Evolutionary conservation across 2,329 filamentous ascomycete genomes (phyloP), one percentile per base, ranked within the genome.

Genomic region (Nothophaeocryptopus gaeumannii): DNA sequence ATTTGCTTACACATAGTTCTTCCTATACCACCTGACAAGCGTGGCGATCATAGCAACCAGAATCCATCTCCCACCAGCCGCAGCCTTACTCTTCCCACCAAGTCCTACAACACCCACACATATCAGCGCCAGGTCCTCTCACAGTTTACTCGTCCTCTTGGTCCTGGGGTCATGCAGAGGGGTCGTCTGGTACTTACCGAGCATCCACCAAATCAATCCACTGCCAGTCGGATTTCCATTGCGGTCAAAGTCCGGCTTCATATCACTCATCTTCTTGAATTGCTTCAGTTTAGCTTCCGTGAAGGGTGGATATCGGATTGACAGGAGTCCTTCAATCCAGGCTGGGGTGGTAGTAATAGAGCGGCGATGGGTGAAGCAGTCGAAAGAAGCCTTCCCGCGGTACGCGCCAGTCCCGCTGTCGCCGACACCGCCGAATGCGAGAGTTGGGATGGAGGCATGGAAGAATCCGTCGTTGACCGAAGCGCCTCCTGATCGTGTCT

Each of bases 391-490:
- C 63, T 83, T 83, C 53, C 90, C 90, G 60, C 87, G 83, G 74
- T 95, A 95, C 29, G 81, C 74, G 54, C 89, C 89, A 54, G 79
- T 78, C 46, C 89, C 89, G 38, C 84, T 89, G 59, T 86, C 80
- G 56, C 90, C 89, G 7, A 95, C 85, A 61, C 89, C 89, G 56
- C 90, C 90, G 67, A 95, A 95, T 33, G 86, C 77, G 2, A 93
- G 74, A 2, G 84, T 88, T 30, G 81, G 79, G 55, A 93, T 79
- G 15, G 79, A 78, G 51, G 79, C 83, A 67, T 90, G 87, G 73
- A 86, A 84, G 68, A 82, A 86, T 46, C 81, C 78, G 65, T 78
- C 76, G 58, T 78, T 78, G 57, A 78, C 62, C 5, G 71, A 74
- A 36, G 73, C 76, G 45, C 76, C 76, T 11, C 76, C 76, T n/a